Evolutionary conservation across 192 early-diverging fungal genomes (phyloP).

Genomic region (Coemansia interrupta): DNA sequence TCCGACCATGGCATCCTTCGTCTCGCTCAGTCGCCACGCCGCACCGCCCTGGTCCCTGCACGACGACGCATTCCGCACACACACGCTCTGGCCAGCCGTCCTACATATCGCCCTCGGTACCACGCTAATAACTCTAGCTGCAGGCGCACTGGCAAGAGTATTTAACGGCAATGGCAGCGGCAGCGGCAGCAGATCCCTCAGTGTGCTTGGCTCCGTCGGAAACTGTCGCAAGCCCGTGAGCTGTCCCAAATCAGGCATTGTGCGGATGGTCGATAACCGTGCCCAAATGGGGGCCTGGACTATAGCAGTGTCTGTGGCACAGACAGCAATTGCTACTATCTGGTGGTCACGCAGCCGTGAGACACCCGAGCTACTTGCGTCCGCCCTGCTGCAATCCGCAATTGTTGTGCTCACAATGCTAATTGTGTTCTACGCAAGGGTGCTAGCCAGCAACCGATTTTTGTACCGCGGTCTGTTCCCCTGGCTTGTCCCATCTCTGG

Average conservation of each 20-base stretch:
- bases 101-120: background rate
- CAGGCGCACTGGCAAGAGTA: background rate
- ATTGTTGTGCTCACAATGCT: constrained; percentile 3
- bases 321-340: background rate
- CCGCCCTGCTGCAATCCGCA: background rate
- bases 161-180: background rate
- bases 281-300: constrained; percentile 1
- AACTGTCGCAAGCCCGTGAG: constrained; percentile 13
- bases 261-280: constrained; percentile 27
- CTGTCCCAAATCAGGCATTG: constrained; percentile 17
- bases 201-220: constrained; percentile 2
- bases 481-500: constrained; percentile 13
- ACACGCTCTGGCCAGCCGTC: constrained; percentile 22
- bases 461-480: constrained; percentile 28
- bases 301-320: background rate
- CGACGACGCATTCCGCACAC: constrained; percentile 15
- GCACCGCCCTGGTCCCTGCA: constrained; percentile 3
- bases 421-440: background rate
- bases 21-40: background rate
- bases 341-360: background rate
- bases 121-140: constrained; percentile 2
- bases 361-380: background rate
- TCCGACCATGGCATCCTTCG: no score
- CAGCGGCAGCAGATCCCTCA: background rate
- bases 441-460: constrained; percentile 8